A percentile compares a stretch with the other conserved stretches of the same genome.
Evolutionary conservation across 176 grass and related monocot species (phyloP).

Genomic region (Oryza australiensis): DNA sequence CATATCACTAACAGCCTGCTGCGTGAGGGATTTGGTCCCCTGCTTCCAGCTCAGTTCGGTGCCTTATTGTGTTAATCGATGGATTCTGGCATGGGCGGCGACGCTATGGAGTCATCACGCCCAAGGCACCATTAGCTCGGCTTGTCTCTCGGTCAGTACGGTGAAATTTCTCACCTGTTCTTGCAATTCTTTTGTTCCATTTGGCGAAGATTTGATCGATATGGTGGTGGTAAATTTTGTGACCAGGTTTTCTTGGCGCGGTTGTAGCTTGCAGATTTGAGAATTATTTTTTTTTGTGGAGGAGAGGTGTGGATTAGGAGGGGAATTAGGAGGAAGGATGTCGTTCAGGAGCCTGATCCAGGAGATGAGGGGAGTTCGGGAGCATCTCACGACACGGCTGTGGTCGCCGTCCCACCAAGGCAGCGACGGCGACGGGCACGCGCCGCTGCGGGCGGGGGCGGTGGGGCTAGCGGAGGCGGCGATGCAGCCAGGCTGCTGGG

Average conservation of each 20-base stretch:
- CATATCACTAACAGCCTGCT: no score
- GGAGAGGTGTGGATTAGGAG: no score
- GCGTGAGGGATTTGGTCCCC: slow-evolving; percentile 9
- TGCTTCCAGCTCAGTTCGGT: slow-evolving; percentile 6
- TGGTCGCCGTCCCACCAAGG: slow-evolving; percentile 66
- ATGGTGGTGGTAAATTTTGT: neutral
- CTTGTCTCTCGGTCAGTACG: neutral
- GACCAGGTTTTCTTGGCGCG: no score
- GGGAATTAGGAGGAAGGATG: no score
- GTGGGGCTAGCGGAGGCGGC: slow-evolving; percentile 30
- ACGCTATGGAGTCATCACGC: neutral
- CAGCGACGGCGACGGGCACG: slow-evolving; percentile 12
- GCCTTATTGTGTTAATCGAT: neutral
- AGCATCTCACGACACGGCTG: slow-evolving; percentile 67
- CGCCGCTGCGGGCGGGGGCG: neutral
- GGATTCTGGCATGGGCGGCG: slow-evolving; percentile 5
- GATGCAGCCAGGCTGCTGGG: slow-evolving; percentile 69
- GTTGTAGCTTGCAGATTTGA: no score
- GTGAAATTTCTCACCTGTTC: neutral
- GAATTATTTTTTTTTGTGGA: no score
- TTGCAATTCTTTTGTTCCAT: neutral
- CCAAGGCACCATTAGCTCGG: neutral
- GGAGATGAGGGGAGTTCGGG: slow-evolving; percentile 93
- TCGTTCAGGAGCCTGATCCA: slow-evolving; percentile 84
- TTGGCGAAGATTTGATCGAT: neutral